phyloP scores from a whole-genome alignment of 305 asterid species.

The Euphrasia arctica region DNA sequence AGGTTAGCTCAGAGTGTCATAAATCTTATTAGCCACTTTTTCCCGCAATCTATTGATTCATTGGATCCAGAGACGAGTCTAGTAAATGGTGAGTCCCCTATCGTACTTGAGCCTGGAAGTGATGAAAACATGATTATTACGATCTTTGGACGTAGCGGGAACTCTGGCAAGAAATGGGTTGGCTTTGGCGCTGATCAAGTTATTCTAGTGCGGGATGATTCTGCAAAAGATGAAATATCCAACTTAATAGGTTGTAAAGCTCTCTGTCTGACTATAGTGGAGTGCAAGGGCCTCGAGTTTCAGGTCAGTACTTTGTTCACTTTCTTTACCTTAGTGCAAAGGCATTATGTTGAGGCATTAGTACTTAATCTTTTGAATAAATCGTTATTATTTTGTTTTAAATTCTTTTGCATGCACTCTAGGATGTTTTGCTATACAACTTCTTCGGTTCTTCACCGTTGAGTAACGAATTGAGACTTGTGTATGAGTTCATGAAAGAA shows the following conservation, averaged over 20 bases:
- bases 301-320: background rate
- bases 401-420: background rate
- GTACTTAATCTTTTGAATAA: no score
- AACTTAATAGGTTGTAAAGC: background rate
- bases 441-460: slow-evolving; percentile 69
- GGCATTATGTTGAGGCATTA: background rate
- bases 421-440: slow-evolving; percentile 41
- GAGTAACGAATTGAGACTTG: slow-evolving; percentile 62
- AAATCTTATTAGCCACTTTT: background rate
- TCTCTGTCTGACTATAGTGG: background rate
- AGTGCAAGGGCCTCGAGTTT: slow-evolving; percentile 7
- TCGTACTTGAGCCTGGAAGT: background rate
- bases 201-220: background rate
- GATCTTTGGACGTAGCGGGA: background rate
- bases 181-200: background rate
- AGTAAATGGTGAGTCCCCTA: background rate
- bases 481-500: slow-evolving; percentile 53
- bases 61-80: background rate
- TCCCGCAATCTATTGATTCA: background rate
- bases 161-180: background rate
- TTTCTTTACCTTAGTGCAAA: background rate
- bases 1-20: background rate
- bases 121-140: background rate
- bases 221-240: background rate
- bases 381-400: background rate